Conservation (phyloP, 1,139 yeast genomes). For the Kurtzmaniella quercitrusa region DNA sequence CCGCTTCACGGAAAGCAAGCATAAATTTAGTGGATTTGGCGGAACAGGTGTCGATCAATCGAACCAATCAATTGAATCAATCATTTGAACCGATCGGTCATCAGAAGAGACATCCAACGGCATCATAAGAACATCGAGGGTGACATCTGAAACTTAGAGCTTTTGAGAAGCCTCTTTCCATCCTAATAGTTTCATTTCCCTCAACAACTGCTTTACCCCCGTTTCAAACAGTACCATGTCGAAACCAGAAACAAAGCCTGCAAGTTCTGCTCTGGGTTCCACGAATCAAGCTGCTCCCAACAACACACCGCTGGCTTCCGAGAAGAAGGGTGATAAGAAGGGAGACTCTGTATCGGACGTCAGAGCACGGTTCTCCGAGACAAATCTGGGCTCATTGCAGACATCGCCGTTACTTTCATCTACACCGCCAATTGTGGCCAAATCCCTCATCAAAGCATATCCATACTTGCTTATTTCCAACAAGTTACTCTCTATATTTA, state of each 20-base stretch:
- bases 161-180: neutral
- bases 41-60: no score
- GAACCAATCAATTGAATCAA: no score
- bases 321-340: neutral
- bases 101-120: no score
- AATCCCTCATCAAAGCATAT: slow-evolving; percentile 74
- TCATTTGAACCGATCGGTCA: no score
- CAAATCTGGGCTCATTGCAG: slow-evolving; percentile 25
- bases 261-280: neutral
- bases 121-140: no score
- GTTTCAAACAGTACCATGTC: neutral
- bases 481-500: slow-evolving; percentile 62
- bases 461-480: slow-evolving; percentile 77
- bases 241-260: neutral
- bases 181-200: no score
- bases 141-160: no score
- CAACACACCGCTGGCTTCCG: neutral
- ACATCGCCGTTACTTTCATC: slow-evolving; percentile 67
- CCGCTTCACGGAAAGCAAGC: neutral
- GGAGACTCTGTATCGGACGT: slow-evolving; percentile 7
- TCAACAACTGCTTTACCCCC: no score
- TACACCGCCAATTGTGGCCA: slow-evolving; percentile 89
- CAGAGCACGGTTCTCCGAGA: slow-evolving; percentile 12
- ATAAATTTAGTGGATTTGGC: neutral
- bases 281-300: neutral